Conservation (phyloP, 176 grass and related monocot genomes). For the Avena insularis region DNA sequence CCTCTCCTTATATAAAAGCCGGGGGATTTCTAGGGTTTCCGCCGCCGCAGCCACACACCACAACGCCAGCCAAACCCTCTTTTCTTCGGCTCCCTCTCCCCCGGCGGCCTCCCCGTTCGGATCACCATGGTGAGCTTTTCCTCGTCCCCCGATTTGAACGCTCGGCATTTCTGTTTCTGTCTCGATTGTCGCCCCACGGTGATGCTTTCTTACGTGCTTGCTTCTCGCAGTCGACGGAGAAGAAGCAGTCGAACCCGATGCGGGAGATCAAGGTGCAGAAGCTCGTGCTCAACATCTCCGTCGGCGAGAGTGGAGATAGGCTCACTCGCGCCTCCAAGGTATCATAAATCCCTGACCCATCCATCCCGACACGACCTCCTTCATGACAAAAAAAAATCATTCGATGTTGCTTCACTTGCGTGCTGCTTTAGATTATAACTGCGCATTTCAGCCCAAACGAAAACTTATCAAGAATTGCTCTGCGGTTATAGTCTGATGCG, state of each 20-base stretch:
- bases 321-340: conserved; percentile 59
- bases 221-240: conserved; percentile 48
- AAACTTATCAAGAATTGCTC: not conserved
- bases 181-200: too few species aligned
- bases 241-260: conserved; percentile 56
- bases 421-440: not conserved
- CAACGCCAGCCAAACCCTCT: not conserved
- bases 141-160: not conserved
- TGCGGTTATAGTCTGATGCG: not conserved
- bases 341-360: not conserved
- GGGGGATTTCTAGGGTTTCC: conserved; percentile 47
- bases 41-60: conserved; percentile 38
- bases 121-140: conserved; percentile 32
- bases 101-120: not conserved
- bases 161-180: not conserved
- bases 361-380: not conserved
- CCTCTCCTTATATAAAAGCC: conserved; percentile 12
- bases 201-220: conserved; percentile 19
- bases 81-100: not conserved
- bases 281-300: conserved; percentile 62
- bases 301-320: conserved; percentile 55
- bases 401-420: not conserved
- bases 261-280: conserved; percentile 66
- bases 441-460: not conserved
- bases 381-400: not conserved